Evolutionary conservation across 306 rosid genomes (phyloP), one percentile per base, ranked within the genome.

Genomic region (Begonia loranthoides): DNA sequence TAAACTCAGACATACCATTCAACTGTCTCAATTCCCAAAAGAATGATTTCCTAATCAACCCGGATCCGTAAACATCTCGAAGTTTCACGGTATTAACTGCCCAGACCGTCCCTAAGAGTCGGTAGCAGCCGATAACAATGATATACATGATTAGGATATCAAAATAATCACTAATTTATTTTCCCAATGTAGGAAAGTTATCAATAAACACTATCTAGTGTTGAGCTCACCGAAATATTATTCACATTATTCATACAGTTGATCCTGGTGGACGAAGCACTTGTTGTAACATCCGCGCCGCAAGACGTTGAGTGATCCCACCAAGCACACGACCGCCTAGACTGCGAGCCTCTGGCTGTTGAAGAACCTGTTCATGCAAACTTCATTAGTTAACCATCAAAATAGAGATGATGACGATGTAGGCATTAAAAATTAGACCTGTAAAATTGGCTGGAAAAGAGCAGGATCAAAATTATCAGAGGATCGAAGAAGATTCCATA

Each of bases 301-400:
- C 97, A 16, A 89, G 79, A 8, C 90, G 97, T 57, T 78, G 97
- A 51, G 90, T 79, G 58, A 89, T 76, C 50, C 97, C 97, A 16
- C 87, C 89, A 36, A 76, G 59, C 21, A 89, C 83, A 51, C 77
- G 79, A 7, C 75, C 72, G 17, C 95, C 97, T 9, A 89, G 62
- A 64, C 46, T 71, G 49, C 85, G 97, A 22, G 83, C 93, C 73
- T 89, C 95, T 1, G 84, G 94, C 64, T 82, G 80, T 67, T 82
- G 90, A 76, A 89, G 85, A 61, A 82, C 78, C 95, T 89, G 72
- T 34, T 58, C 57, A 21, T 44, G 40, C 49, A 66, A 21, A 39
- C 15, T 34, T 41, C 2, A 50, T 19, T 13, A 58, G 52, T 15
- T 9, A 28, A 7, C 36, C 9, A 28, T 28, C 36, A 28, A 28